A percentile compares a stretch with the other conserved stretches of the same genome.
phyloP scores from a whole-genome alignment of 768 basidiomycete species.

The Trametes cinnabarina region DNA sequence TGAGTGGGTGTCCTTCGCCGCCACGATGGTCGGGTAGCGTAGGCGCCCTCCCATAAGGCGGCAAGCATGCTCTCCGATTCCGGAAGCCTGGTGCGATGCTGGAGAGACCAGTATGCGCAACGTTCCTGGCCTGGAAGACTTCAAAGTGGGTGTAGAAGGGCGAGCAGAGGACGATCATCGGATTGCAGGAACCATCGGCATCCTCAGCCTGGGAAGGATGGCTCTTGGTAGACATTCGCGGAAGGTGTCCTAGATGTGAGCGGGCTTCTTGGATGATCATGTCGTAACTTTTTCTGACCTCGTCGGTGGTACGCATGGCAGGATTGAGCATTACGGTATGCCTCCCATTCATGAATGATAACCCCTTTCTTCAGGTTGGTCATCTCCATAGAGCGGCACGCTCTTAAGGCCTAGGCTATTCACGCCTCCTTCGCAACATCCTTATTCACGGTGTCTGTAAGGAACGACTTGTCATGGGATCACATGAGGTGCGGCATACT shows the following conservation, averaged over 20 bases:
- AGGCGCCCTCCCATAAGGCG: neutral
- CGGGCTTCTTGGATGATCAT: neutral
- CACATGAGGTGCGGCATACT: neutral
- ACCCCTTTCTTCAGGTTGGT: neutral
- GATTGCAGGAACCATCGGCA: neutral
- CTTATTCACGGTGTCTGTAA: neutral
- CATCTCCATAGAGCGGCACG: neutral
- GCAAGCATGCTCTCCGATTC: neutral
- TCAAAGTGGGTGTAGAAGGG: neutral
- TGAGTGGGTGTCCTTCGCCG: neutral
- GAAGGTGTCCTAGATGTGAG: neutral
- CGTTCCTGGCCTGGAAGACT: neutral
- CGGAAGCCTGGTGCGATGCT: neutral
- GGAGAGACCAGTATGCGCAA: neutral
- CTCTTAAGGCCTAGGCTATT: neutral
- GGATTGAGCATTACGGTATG: neutral
- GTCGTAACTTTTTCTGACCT: neutral
- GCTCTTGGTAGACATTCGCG: neutral
- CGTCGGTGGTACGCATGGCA: neutral
- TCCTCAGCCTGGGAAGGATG: neutral
- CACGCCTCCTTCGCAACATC: too few species aligned
- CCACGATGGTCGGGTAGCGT: slow-evolving; percentile 16
- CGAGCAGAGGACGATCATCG: slow-evolving; percentile 4
- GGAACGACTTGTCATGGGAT: neutral
- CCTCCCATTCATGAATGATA: neutral